A percentile compares a stretch with the other conserved stretches of the same genome.
Conservation (phyloP, 2,329 filamentous ascomycete species). For the Ascochyta clinopodiicola region DNA sequence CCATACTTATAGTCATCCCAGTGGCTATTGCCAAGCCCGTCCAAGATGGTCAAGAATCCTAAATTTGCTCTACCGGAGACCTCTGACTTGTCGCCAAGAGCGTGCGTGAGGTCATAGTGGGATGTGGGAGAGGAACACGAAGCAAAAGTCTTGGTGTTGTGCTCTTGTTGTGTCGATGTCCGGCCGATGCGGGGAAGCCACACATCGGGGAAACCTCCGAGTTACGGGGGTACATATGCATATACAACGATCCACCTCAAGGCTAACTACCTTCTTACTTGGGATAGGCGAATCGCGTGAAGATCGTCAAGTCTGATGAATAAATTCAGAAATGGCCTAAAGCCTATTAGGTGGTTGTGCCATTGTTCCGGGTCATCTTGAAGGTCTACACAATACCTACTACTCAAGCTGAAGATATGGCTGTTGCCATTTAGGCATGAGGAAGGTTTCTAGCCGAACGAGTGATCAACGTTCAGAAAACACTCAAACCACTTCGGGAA, state of each 20-base stretch:
- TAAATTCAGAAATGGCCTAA: background rate
- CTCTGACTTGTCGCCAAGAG: background rate
- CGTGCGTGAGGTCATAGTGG: slow-evolving; percentile 3
- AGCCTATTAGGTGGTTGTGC: background rate
- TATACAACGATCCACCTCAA: background rate
- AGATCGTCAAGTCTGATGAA: background rate
- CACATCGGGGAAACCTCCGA: slow-evolving; percentile 12
- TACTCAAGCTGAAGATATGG: background rate
- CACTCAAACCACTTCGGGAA: background rate
- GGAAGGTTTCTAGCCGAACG: background rate
- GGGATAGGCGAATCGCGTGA: background rate
- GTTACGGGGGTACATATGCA: background rate
- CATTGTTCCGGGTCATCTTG: background rate
- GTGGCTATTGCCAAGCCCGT: background rate
- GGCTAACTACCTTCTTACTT: slow-evolving; percentile 1
- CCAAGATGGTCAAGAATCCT: background rate
- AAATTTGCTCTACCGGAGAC: background rate
- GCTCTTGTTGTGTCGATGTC: slow-evolving; percentile 2
- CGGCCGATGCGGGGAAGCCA: slow-evolving; percentile 2
- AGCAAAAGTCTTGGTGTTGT: background rate
- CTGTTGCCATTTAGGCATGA: background rate
- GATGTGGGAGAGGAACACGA: background rate
- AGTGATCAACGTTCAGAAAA: background rate
- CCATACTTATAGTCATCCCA: background rate
- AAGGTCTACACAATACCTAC: background rate